Percentiles rank a stretch among this genome's conserved stretches.
These are phyloP conservation scores for Pleurotus pulmonarius DNA, from an alignment of 768 basidiomycete genomes.

Conservation along the genomic window DNA sequence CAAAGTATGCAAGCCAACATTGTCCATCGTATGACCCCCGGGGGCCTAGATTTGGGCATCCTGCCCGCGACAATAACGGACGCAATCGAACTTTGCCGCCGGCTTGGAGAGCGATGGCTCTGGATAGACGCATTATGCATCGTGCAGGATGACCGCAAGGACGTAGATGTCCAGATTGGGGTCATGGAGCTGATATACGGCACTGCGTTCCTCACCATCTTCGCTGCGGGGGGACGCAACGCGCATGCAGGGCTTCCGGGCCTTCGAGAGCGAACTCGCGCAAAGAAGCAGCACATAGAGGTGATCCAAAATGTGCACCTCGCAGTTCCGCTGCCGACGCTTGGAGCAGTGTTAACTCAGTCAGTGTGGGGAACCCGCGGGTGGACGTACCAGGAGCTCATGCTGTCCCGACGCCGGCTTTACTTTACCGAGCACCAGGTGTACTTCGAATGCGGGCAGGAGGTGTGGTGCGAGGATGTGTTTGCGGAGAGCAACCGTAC, in stretches of 20 bases:
- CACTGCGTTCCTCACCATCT: neutral
- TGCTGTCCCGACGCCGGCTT: neutral
- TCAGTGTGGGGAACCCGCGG: neutral
- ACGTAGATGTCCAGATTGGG: neutral
- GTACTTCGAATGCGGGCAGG: neutral
- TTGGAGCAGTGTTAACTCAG: neutral
- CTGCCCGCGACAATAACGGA: slow-evolving; percentile 1
- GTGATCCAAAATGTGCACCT: neutral
- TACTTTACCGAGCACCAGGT: slow-evolving; percentile 3
- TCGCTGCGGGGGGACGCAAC: neutral
- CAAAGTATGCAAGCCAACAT: neutral
- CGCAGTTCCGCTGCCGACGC: neutral
- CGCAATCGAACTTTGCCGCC: neutral
- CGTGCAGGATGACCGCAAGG: neutral
- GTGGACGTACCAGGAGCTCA: neutral
- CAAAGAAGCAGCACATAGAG: neutral
- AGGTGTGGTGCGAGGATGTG: neutral
- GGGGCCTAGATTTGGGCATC: neutral
- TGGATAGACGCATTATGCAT: slow-evolving; percentile 2
- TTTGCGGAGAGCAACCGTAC: neutral
- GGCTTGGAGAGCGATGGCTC: neutral
- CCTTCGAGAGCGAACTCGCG: neutral
- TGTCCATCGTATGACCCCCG: neutral
- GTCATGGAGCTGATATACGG: slow-evolving; percentile 1
- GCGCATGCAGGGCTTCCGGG: neutral